Conservation (phyloP, 106 monocot species). For the Ottelia alismoides region DNA sequence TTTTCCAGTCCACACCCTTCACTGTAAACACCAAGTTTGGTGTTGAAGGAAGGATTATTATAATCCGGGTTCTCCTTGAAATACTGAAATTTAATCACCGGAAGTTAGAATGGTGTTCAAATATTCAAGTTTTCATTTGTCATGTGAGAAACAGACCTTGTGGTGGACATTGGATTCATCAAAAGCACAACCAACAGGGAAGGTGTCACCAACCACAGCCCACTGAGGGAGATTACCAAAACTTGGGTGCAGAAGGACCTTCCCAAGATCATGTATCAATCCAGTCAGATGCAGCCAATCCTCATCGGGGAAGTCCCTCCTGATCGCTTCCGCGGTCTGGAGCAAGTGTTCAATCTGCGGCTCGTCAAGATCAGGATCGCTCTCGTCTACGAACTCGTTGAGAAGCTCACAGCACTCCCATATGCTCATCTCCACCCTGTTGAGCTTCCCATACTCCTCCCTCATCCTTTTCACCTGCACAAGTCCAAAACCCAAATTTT, state of each 20-base stretch:
- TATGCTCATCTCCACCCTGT: conserved; percentile 61
- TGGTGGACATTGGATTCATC: conserved; percentile 62
- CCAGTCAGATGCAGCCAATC: conserved; percentile 84
- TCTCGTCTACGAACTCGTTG: conserved; percentile 67
- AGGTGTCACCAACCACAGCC: conserved; percentile 87
- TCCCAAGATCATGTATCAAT: conserved; percentile 79
- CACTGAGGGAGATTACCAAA: conserved; percentile 91
- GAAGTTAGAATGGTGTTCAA: no score
- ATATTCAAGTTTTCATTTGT: no score
- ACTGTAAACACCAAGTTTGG: no score
- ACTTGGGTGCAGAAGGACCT: conserved; percentile 69
- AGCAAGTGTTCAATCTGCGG: conserved; percentile 85
- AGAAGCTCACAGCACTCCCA: conserved; percentile 77
- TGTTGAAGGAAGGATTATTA: no score
- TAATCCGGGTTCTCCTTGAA: no score
- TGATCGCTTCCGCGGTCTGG: conserved; percentile 79
- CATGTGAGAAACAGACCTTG: conserved; percentile 54
- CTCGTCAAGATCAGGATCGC: conserved; percentile 73
- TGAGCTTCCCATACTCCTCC: conserved; percentile 52
- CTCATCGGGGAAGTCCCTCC: conserved; percentile 61
- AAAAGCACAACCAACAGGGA: conserved; percentile 79
- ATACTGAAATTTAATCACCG: no score
- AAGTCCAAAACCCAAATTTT: no score
- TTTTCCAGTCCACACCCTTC: no score
- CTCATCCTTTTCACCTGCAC: conserved; percentile 56